Conservation (phyloP, 2,329 filamentous ascomycete genomes). For the Xylariaceae sp. region DNA sequence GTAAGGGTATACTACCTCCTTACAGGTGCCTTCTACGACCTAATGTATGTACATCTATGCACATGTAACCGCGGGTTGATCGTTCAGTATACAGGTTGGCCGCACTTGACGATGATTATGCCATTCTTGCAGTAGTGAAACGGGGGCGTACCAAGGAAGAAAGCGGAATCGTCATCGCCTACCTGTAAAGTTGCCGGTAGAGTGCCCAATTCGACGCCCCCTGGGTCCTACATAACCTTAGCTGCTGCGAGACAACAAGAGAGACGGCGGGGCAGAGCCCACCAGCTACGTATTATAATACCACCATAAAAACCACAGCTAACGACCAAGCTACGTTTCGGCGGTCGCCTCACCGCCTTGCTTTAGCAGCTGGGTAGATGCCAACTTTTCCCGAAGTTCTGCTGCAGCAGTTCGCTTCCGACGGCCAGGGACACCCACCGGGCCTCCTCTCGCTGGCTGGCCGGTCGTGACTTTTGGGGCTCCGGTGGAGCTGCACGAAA, state of each 20-base stretch:
- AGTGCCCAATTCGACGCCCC: background rate
- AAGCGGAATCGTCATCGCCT: background rate
- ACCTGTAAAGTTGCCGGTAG: background rate
- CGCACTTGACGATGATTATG: background rate
- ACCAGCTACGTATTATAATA: no score
- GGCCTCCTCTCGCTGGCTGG: background rate
- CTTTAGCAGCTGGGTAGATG: constrained; percentile 5
- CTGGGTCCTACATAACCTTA: no score
- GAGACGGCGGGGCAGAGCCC: no score
- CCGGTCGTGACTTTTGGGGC: background rate
- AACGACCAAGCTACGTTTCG: background rate
- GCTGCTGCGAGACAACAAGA: no score
- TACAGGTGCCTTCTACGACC: no score
- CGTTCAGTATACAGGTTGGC: background rate
- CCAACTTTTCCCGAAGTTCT: constrained; percentile 8
- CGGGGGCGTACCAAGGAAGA: background rate
- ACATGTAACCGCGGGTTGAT: background rate
- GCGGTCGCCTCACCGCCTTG: constrained; percentile 21
- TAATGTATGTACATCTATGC: no score
- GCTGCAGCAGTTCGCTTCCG: constrained; percentile 14
- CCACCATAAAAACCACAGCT: background rate
- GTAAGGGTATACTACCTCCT: background rate
- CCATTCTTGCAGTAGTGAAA: background rate
- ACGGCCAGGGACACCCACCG: constrained; percentile 8
- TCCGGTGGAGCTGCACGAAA: background rate